Evolutionary conservation across 2,329 filamentous ascomycete species (phyloP).

Genomic region (Claviceps arundinis): DNA sequence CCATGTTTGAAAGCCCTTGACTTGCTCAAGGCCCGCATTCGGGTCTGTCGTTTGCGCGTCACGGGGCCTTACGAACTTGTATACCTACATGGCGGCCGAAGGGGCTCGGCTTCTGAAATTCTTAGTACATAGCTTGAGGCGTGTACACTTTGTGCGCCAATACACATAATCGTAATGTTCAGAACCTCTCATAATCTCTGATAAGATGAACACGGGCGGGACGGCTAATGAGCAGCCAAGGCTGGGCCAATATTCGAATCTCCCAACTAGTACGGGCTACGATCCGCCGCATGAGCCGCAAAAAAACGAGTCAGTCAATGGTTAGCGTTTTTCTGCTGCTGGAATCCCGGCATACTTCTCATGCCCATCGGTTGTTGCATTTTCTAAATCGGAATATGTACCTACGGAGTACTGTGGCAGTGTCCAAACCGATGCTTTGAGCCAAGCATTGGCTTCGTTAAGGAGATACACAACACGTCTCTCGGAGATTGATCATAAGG

Average conservation of each 20-base stretch:
- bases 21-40: background rate
- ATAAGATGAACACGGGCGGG: background rate
- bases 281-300: background rate
- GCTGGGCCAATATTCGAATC: background rate
- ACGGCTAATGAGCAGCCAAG: background rate
- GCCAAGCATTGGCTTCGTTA: too few relatives aligned
- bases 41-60: background rate
- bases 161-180: background rate
- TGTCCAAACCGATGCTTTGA: too few relatives aligned
- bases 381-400: background rate
- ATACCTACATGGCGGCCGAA: background rate
- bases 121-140: background rate
- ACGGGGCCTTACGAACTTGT: background rate
- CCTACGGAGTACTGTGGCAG: background rate
- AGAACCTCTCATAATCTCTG: background rate
- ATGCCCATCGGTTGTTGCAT: background rate
- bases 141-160: background rate
- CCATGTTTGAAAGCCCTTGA: background rate
- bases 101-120: background rate
- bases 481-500: background rate
- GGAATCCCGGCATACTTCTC: background rate
- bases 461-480: background rate
- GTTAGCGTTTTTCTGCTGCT: background rate
- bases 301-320: background rate
- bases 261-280: background rate